Evolutionary conservation across 495 filamentous ascomycete genomes (phyloP).

Genomic region (Neurospora intermedia): DNA sequence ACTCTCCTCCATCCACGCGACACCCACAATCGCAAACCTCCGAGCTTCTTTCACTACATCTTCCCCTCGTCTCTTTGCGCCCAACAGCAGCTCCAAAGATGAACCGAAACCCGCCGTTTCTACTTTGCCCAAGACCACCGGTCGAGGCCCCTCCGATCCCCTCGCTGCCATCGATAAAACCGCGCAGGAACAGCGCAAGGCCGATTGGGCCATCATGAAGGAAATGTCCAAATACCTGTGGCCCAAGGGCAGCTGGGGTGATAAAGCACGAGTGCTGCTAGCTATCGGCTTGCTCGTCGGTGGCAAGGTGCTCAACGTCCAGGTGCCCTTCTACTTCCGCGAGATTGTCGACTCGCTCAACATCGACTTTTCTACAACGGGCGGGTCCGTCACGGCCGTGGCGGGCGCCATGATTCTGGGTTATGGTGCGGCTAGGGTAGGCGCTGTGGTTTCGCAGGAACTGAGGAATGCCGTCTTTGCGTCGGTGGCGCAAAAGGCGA

Average conservation of each 20-base stretch:
- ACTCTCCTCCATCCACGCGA: neutral
- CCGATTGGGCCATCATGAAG: conserved; percentile 97
- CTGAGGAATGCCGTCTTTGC: conserved; percentile 92
- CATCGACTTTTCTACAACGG: conserved; percentile 71
- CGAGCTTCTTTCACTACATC: conserved; percentile 17
- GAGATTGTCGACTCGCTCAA: conserved; percentile 96
- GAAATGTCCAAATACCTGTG: conserved; percentile 96
- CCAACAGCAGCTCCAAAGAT: neutral
- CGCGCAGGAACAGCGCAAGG: conserved; percentile 83
- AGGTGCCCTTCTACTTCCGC: conserved; percentile 98
- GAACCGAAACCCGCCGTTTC: neutral
- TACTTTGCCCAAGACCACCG: neutral
- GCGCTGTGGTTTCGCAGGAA: conserved; percentile 81
- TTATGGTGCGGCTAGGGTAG: conserved; percentile 79
- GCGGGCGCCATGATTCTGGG: conserved; percentile 89
- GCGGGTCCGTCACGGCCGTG: conserved; percentile 77
- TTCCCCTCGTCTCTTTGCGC: conserved; percentile 1
- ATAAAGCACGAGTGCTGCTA: conserved; percentile 72
- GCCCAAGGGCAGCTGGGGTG: conserved; percentile 80
- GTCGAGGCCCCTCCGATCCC: conserved; percentile 12
- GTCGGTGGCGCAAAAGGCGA: conserved; percentile 92
- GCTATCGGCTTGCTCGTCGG: conserved; percentile 74
- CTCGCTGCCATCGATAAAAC: conserved; percentile 36
- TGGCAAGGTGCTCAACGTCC: conserved; percentile 91
- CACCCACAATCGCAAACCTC: conserved; percentile 1